Conservation (phyloP, 495 filamentous ascomycete genomes). For the Annulohypoxylon nitens region DNA sequence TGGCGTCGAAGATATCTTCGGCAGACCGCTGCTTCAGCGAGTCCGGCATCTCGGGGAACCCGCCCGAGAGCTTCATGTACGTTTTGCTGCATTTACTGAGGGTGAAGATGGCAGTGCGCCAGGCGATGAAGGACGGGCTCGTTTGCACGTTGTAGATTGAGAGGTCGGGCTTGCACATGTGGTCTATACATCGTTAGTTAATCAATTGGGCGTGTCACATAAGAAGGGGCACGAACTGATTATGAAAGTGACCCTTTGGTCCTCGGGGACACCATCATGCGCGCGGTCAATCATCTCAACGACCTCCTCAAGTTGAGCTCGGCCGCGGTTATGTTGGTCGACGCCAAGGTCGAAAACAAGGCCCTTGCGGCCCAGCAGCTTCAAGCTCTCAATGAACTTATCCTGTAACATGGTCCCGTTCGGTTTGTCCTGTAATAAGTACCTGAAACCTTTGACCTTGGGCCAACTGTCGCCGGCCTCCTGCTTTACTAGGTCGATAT, state of each 20-base stretch:
- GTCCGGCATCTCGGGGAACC: constrained; percentile 78
- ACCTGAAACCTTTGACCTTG: constrained; percentile 77
- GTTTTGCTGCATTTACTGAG: constrained; percentile 70
- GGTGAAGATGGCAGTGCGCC: constrained; percentile 67
- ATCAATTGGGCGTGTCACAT: too few species aligned
- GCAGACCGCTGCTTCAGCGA: constrained; percentile 54
- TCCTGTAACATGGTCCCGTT: constrained; percentile 70
- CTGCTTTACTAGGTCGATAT: constrained; percentile 64
- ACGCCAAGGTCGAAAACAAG: constrained; percentile 85
- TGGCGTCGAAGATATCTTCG: constrained; percentile 62
- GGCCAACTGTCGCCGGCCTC: constrained; percentile 62
- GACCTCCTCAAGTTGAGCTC: constrained; percentile 77
- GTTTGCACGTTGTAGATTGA: constrained; percentile 65
- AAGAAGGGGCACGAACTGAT: constrained; percentile 72
- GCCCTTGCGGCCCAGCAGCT: constrained; percentile 71
- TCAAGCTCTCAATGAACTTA: constrained; percentile 76
- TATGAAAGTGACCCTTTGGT: constrained; percentile 72
- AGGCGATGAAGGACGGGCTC: constrained; percentile 68
- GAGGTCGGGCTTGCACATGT: constrained; percentile 89
- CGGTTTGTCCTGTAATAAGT: constrained; percentile 82
- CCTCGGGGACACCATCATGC: constrained; percentile 68
- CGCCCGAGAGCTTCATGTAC: constrained; percentile 92
- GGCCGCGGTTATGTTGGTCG: constrained; percentile 76
- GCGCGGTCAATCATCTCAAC: constrained; percentile 77
- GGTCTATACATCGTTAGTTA: constrained; percentile 68